Base-by-base conservation (phyloP, 352 stramenopile genomes). In the Phytophthora macrochlamydospora region DNA sequence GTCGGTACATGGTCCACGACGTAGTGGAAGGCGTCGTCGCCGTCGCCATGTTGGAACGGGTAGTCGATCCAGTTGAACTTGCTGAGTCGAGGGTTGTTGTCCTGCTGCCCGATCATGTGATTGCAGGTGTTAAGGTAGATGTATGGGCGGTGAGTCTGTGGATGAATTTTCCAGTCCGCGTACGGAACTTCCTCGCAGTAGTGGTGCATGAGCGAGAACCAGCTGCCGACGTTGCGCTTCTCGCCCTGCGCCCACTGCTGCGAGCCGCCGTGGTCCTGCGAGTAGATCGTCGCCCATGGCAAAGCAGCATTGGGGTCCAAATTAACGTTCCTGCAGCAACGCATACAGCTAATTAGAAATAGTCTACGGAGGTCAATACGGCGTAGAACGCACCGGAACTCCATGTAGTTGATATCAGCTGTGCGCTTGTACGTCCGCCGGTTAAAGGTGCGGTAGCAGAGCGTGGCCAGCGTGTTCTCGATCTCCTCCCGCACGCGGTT, bases 121-220 rank as follows among this genome's bases (percentile, higher is more conserved):
- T 95, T 95, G 78, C 88, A 95, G 51, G 88, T 95, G 79, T 94
- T 95, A 59, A 95, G 81, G 65, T 79, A 95, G n/a, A 94, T 69
- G 40, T 87, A 76, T 43, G 88, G 88, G 5, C 88, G 86, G 42
- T 87, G 56, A 18, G 66, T 79, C 65, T 76, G 73, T 7, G 51
- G 60, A 12, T 69, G 59, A 40, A 79, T 43, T 45, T 73, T 59
- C 88, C 88, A 95, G 32, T 82, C 71, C 9, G 54, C 55, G 57
- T 73, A 71, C 37, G 59, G 28, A 31, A 93, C 64, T 35, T 95
- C 86, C 1, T 66, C 73, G 29, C 78, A 59, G 70, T 95, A 94
- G 75, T 95, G 88, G 68, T 95, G 83, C 88, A 95, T 95, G 72
- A 95, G 83, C 18, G 88, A 95, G 75, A 95, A 95, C 88, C 88